Evolutionary conservation across 495 filamentous ascomycete species (phyloP).

Genomic region (Cercophora newfieldiana): DNA sequence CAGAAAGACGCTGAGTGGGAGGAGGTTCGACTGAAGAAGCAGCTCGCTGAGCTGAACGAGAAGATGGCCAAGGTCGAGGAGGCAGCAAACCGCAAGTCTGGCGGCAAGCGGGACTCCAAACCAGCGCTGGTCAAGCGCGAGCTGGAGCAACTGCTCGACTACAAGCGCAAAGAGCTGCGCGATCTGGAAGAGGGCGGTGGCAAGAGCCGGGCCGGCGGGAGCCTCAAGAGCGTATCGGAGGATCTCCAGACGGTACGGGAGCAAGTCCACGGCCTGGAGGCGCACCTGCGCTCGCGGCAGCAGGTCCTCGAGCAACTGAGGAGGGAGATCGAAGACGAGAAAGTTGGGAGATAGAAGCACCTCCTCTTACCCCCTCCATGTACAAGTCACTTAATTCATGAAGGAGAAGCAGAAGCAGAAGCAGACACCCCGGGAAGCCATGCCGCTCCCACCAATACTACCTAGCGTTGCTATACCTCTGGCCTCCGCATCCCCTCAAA

Average conservation of each 20-base stretch:
- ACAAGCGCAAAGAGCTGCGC: constrained; percentile 66
- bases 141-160: constrained; percentile 83
- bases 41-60: constrained; percentile 81
- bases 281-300: constrained; percentile 60
- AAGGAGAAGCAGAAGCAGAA: background rate
- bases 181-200: constrained; percentile 75
- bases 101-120: constrained; percentile 63
- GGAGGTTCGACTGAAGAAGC: constrained; percentile 90
- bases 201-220: constrained; percentile 61
- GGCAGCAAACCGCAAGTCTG: constrained; percentile 37
- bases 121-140: constrained; percentile 90
- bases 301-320: constrained; percentile 59
- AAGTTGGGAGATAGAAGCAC: constrained; percentile 39
- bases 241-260: constrained; percentile 74
- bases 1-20: constrained; percentile 86
- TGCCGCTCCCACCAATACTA: background rate
- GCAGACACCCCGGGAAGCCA: background rate
- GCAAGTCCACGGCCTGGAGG: constrained; percentile 71
- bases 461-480: background rate
- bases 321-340: constrained; percentile 66
- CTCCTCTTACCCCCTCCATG: background rate
- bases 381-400: background rate
- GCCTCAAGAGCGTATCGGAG: constrained; percentile 60
- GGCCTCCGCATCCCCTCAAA: constrained; percentile 24
- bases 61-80: constrained; percentile 77